Evolutionary conservation across 1,284 basidiomycete species (phyloP).

Genomic region (Trichosporon sp.): DNA sequence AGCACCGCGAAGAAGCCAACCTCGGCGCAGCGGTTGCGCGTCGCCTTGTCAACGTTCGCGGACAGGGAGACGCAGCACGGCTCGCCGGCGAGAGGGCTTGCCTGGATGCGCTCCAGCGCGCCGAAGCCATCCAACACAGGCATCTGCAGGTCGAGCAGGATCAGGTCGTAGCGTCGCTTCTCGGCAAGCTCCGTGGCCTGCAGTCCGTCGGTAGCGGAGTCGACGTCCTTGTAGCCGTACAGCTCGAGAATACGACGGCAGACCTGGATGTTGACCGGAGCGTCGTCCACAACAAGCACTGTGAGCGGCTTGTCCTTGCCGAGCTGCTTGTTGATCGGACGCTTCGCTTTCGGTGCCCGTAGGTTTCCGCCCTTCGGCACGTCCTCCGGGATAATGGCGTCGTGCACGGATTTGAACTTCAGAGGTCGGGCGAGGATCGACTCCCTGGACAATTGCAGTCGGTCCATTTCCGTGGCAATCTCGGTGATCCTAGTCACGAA

Average conservation of each 20-base stretch:
- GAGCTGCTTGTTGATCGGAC: constrained; percentile 26
- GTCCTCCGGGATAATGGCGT: constrained; percentile 30
- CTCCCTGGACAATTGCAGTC: constrained; percentile 34
- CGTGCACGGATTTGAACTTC: constrained; percentile 46
- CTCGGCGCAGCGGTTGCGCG: constrained; percentile 37
- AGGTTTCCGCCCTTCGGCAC: constrained; percentile 2
- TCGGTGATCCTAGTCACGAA: constrained; percentile 45
- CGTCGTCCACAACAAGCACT: constrained; percentile 55
- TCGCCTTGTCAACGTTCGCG: constrained; percentile 51
- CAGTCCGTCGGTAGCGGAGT: constrained; percentile 46
- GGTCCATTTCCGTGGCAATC: constrained; percentile 34
- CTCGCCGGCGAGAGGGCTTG: constrained; percentile 42
- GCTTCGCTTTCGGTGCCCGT: constrained; percentile 11
- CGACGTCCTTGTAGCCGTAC: constrained; percentile 49
- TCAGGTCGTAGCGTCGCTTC: constrained; percentile 45
- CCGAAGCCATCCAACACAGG: constrained; percentile 49
- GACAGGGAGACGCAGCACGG: constrained; percentile 51
- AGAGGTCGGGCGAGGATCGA: constrained; percentile 49
- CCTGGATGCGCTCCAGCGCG: constrained; percentile 39
- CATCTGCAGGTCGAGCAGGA: constrained; percentile 55
- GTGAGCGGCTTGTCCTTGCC: constrained; percentile 39
- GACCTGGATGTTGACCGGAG: constrained; percentile 49
- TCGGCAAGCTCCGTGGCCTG: constrained; percentile 48
- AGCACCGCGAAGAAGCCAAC: constrained; percentile 47
- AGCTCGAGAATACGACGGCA: constrained; percentile 47